Evolutionary conservation across 495 filamentous ascomycete genomes (phyloP).

Genomic region (Aspergillus taichungensis): DNA sequence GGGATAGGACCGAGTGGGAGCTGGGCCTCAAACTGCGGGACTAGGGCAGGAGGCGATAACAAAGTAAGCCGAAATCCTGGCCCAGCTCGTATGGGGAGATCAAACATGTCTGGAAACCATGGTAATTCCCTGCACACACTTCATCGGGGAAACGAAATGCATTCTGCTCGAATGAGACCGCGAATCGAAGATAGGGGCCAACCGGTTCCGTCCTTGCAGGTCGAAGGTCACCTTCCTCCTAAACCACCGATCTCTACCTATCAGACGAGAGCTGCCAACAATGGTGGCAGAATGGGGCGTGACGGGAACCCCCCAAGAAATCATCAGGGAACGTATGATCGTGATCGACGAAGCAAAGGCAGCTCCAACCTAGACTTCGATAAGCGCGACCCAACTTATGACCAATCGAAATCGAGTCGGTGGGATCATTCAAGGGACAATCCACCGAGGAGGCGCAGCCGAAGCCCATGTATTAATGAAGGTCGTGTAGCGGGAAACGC

Average conservation of each 20-base stretch:
- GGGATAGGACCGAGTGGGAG: constrained; percentile 64
- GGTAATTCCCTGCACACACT: constrained; percentile 15
- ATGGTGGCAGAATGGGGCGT: constrained; percentile 21
- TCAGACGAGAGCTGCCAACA: constrained; percentile 22
- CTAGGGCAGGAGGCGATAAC: constrained; percentile 19
- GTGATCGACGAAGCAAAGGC: constrained; percentile 16
- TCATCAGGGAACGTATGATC: constrained; percentile 20
- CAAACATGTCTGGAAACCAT: constrained; percentile 16
- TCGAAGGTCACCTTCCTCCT: constrained; percentile 31
- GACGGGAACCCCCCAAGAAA: constrained; percentile 20
- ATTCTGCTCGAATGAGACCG: constrained; percentile 4
- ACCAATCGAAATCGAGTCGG: constrained; percentile 10
- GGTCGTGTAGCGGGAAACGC: constrained; percentile 10
- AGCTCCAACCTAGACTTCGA: constrained; percentile 12
- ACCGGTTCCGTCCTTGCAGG: constrained; percentile 18
- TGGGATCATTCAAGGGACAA: constrained; percentile 28
- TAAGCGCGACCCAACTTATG: constrained; percentile 13
- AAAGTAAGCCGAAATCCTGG: constrained; percentile 29
- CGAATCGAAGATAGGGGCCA: constrained; percentile 11
- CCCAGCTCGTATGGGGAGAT: constrained; percentile 17
- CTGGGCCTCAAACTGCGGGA: constrained; percentile 32
- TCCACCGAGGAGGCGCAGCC: constrained; percentile 28
- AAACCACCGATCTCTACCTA: constrained; percentile 25
- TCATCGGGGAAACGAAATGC: constrained; percentile 8
- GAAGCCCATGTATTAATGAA: constrained; percentile 28